Conservation (phyloP, 768 basidiomycete genomes). For the Russula earlei region DNA sequence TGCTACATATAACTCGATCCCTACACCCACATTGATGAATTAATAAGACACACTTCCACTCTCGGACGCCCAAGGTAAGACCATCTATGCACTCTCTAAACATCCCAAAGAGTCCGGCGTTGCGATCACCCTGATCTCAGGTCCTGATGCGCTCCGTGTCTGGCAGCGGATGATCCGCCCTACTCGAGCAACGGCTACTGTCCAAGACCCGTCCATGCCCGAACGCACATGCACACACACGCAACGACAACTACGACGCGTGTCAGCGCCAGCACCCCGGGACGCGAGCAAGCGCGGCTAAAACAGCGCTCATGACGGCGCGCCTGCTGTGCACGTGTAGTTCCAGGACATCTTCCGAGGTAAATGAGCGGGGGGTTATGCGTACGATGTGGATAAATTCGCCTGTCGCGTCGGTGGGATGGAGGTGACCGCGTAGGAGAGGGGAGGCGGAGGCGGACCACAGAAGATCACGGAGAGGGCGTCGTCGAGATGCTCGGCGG, state of each 20-base stretch:
- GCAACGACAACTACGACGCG: conserved; percentile 80
- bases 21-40: not conserved
- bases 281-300: conserved; percentile 50
- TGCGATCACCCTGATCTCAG: conserved; percentile 74
- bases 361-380: conserved; percentile 71
- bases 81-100: conserved; percentile 84
- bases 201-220: not conserved
- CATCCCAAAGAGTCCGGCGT: conserved; percentile 81
- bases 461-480: conserved; percentile 76
- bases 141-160: conserved; percentile 56
- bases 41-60: conserved; percentile 17
- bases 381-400: not conserved
- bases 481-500: conserved; percentile 59
- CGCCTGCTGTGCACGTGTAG: conserved; percentile 82
- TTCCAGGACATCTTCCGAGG: conserved; percentile 74
- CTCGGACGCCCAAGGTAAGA: conserved; percentile 50
- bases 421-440: not conserved
- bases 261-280: conserved; percentile 63
- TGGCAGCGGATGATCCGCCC: conserved; percentile 51
- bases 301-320: conserved; percentile 64
- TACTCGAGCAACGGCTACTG: not conserved
- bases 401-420: not conserved
- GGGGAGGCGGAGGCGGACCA: conserved; percentile 40
- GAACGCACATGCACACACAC: conserved; percentile 79
- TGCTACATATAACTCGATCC: too few species aligned